Conservation (phyloP, 257 asterid genomes). For the Paulownia fortunei region DNA sequence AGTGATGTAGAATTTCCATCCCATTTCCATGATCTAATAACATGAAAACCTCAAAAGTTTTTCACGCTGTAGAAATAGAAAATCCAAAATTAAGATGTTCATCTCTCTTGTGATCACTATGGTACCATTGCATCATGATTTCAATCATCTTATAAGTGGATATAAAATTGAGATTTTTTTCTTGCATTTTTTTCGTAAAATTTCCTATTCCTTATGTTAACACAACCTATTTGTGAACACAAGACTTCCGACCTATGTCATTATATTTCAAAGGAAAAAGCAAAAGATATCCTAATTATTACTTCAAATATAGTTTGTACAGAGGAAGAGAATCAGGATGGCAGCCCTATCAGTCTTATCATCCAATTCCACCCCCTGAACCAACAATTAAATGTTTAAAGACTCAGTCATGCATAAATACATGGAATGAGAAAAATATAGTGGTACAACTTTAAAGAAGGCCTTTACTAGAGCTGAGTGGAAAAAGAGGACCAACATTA, state of each 20-base stretch:
- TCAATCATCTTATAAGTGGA: neutral
- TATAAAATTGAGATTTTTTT: neutral
- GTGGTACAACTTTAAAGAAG: constrained; percentile 15
- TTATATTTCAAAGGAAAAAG: neutral
- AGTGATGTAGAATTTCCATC: neutral
- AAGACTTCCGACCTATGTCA: neutral
- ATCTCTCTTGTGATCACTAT: neutral
- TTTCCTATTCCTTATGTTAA: neutral
- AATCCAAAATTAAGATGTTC: neutral
- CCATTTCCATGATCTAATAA: constrained; percentile 3
- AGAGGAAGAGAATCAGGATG: neutral
- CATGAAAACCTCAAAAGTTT: neutral
- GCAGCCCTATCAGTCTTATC: constrained; percentile 6
- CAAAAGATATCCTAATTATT: neutral
- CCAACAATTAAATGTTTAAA: neutral
- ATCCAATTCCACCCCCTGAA: constrained; percentile 4
- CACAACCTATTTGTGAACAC: neutral
- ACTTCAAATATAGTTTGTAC: neutral
- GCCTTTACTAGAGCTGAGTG: neutral
- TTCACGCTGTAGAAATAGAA: neutral
- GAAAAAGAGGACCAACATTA: neutral
- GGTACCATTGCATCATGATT: neutral
- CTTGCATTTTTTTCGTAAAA: neutral
- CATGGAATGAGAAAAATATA: neutral
- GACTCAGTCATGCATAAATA: neutral